These are phyloP conservation scores for Pythium aquatile DNA, from an alignment of 352 stramenopile genomes.

Conservation along the genomic window DNA sequence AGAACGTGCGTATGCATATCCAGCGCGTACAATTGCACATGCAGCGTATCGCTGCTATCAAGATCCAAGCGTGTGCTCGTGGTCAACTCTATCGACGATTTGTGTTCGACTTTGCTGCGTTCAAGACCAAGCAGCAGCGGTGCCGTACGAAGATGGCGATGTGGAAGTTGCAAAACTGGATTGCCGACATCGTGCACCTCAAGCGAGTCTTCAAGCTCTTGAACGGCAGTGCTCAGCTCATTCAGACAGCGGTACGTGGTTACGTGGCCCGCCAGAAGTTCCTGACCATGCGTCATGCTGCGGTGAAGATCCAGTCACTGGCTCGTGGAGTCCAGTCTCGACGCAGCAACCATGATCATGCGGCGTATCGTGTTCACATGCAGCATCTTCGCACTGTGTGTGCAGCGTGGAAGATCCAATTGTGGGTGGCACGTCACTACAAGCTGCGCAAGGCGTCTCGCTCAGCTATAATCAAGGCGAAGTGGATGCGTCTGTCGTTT, in stretches of 20 bases:
- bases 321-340: conserved; percentile 17
- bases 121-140: conserved; percentile 17
- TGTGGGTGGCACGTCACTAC: conserved; percentile 8
- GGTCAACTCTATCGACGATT: conserved; percentile 35
- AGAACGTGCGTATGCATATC: conserved; percentile 16
- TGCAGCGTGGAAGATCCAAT: conserved; percentile 23
- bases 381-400: conserved; percentile 1
- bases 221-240: conserved; percentile 3
- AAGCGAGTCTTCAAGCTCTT: conserved; percentile 1
- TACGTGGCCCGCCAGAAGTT: conserved; percentile 10
- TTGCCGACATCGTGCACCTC: not conserved
- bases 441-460: conserved; percentile 9
- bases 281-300: conserved; percentile 3
- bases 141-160: conserved; percentile 19
- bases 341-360: conserved; percentile 11
- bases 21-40: not conserved
- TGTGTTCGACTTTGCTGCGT: conserved; percentile 45
- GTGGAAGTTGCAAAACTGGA: conserved; percentile 22
- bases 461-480: conserved; percentile 13
- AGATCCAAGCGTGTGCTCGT: conserved; percentile 33
- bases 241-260: conserved; percentile 10
- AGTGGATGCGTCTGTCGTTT: conserved; percentile 14
- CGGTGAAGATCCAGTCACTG: conserved; percentile 13
- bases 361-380: conserved; percentile 3
- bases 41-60: conserved; percentile 12